Evolutionary conservation across 148 eudicot genomes (phyloP).

Genomic region (Arbutus unedo): DNA sequence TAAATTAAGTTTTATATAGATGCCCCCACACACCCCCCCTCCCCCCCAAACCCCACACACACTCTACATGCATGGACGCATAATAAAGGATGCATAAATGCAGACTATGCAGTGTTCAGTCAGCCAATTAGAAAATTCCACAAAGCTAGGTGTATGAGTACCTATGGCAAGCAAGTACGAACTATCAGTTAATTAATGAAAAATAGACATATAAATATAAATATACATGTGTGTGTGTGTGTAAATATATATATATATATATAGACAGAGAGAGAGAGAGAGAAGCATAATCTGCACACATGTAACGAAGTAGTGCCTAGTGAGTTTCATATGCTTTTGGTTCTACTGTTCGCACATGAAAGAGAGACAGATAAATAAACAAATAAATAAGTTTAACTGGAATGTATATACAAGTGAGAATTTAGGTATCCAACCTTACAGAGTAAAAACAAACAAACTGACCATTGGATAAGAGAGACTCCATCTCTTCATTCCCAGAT

Average conservation of each 20-base stretch:
- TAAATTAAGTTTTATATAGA: neutral
- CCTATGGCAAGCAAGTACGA: slow-evolving; percentile 9
- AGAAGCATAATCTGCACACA: neutral
- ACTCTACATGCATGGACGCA: neutral
- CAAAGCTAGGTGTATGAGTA: neutral
- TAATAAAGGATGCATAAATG: neutral
- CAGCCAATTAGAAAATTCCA: neutral
- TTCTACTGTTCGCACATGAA: slow-evolving; percentile 55
- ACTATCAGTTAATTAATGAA: neutral
- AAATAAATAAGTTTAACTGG: slow-evolving; percentile 8
- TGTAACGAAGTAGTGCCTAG: slow-evolving; percentile 47
- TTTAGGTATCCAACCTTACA: neutral
- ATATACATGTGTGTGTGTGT: too few relatives aligned
- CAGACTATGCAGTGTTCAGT: neutral
- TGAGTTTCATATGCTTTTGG: slow-evolving; percentile 62
- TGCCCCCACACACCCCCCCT: neutral
- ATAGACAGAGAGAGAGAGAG: neutral
- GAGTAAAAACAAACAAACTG: slow-evolving; percentile 22
- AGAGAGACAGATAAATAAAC: neutral
- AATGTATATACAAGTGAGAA: slow-evolving; percentile 9
- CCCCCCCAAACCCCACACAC: too few relatives aligned
- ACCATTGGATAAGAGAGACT: slow-evolving; percentile 85
- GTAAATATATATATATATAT: too few relatives aligned
- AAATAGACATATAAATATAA: neutral
- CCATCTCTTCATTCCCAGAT: slow-evolving; percentile 54